Evolutionary conservation across 495 filamentous ascomycete genomes (phyloP), one percentile per base, ranked within the genome.

Genomic region (Talaromyces stipitatus): DNA sequence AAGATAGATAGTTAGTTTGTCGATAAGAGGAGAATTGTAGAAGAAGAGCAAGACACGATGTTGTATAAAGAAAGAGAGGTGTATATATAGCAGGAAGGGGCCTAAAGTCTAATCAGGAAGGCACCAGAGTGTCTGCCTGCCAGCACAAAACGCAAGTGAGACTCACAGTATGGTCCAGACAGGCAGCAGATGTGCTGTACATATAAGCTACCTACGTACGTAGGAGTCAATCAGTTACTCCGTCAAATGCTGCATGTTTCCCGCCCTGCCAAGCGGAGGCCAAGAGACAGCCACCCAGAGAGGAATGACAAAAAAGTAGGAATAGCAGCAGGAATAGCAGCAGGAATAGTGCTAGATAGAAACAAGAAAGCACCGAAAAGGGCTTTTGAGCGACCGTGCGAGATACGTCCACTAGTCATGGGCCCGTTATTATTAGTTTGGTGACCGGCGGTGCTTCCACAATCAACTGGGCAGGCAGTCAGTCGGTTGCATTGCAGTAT

Each of bases 221-320:
- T 23, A 20, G 45, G 23, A 5, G 23, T 0, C 3, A 4, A 47
- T 24, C 45, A 48, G 24, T 48, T 12, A 48, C 45, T 26, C 45
- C 45, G 45, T 48, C 10, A 11, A 23, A 23, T 24, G 45, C 12
- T 27, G 47, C 24, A 51, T 51, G 48, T 30, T 28, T 51, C 18
- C 48, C 48, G 48, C 48, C 27, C 48, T 51, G 48, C 48, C 48
- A 51, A 51, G 48, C 28, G 27, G 27, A 27, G 48, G 48, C 48
- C 48, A 51, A 51, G 48, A 51, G 48, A n/a, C 28, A 51, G 48
- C 27, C 45, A 48, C 24, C 24, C 45, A 48, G 45, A 51, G 24
- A 50, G 28, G 48, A 51, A 51, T 51, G 48, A 29, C 48, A 28
- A 29, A 51, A 51, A 51, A 18, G 14, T 11, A 27, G 48, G 24